Conservation (phyloP, 2,329 filamentous ascomycete species). For the Herpotrichia juniperi region DNA sequence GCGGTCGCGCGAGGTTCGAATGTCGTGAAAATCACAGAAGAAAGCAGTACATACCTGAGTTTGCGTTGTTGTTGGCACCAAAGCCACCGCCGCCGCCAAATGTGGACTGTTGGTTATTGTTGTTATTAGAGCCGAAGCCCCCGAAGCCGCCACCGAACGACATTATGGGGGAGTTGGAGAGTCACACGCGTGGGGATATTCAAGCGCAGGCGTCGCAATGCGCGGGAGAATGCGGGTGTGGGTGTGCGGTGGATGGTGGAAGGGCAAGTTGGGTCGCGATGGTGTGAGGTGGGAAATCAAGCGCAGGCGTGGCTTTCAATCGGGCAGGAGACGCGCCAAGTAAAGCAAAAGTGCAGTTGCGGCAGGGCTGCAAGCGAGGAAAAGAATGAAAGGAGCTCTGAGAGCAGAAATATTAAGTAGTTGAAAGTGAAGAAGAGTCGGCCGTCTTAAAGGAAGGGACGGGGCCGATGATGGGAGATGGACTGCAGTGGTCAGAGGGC, state of each 20-base stretch:
- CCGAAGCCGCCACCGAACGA: conserved; percentile 57
- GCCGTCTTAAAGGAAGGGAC: conserved; percentile 35
- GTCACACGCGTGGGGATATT: conserved; percentile 25
- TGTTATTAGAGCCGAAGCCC: conserved; percentile 53
- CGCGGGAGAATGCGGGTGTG: conserved; percentile 22
- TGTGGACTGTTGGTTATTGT: conserved; percentile 36
- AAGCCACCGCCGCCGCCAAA: conserved; percentile 48
- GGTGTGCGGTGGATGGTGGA: conserved; percentile 12
- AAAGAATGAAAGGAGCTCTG: conserved; percentile 30
- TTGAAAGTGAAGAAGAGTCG: too few species aligned
- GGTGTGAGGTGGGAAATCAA: conserved; percentile 2
- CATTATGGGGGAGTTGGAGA: conserved; percentile 35
- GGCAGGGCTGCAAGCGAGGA: conserved; percentile 21
- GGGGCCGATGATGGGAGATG: conserved; percentile 14
- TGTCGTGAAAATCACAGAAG: conserved; percentile 17
- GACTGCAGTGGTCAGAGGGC: conserved; percentile 25
- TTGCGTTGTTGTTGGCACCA: conserved; percentile 44
- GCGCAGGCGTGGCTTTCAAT: conserved; percentile 4
- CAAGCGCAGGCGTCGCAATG: conserved; percentile 23
- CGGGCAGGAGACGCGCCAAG: conserved; percentile 41
- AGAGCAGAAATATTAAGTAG: conserved; percentile 37
- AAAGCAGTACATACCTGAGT: conserved; percentile 58
- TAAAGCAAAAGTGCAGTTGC: conserved; percentile 33
- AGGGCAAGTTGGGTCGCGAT: conserved; percentile 1
- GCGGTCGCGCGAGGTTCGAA: conserved; percentile 26